Percentiles rank a stretch among this genome's conserved stretches.
Evolutionary conservation across 1,284 basidiomycete species (phyloP).

Genomic region (Singerocomus rubriflavus): DNA sequence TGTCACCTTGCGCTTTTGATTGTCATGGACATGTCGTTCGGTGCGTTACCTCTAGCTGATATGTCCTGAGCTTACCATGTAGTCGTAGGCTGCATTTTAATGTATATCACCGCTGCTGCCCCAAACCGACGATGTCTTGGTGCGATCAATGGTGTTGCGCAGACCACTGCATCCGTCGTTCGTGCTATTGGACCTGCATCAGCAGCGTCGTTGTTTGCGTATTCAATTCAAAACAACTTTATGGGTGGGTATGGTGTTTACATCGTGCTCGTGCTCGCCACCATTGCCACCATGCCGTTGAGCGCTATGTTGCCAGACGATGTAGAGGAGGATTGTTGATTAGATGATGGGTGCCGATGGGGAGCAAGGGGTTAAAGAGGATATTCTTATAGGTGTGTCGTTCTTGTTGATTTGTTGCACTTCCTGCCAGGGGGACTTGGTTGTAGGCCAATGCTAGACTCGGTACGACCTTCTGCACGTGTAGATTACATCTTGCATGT

Average conservation of each 20-base stretch:
- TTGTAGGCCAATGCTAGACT: not conserved
- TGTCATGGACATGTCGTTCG: conserved; percentile 30
- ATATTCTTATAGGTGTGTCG: conserved; percentile 15
- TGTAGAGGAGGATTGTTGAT: conserved; percentile 19
- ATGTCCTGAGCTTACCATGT: not conserved
- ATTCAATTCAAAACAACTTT: conserved; percentile 33
- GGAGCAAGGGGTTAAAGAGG: not conserved
- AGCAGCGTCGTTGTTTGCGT: conserved; percentile 39
- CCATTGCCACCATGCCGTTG: conserved; percentile 22
- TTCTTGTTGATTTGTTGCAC: conserved; percentile 9
- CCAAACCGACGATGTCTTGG: conserved; percentile 40
- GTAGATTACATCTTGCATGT: conserved; percentile 26
- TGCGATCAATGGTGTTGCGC: conserved; percentile 51
- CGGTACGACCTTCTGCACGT: conserved; percentile 9
- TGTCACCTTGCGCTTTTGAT: conserved; percentile 20
- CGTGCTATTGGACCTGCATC: conserved; percentile 47
- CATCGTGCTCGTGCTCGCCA: conserved; percentile 19
- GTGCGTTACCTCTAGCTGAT: conserved; percentile 12
- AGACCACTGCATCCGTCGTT: conserved; percentile 46
- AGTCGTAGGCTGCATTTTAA: conserved; percentile 20
- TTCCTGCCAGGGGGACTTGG: conserved; percentile 10
- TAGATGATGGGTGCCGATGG: not conserved
- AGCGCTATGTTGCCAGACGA: conserved; percentile 26
- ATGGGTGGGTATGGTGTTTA: conserved; percentile 39
- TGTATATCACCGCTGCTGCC: conserved; percentile 33